Percentiles rank a stretch among this genome's conserved stretches.
Evolutionary conservation across 139 green algal species (phyloP).

Genomic region (Chlorella sorokiniana): DNA sequence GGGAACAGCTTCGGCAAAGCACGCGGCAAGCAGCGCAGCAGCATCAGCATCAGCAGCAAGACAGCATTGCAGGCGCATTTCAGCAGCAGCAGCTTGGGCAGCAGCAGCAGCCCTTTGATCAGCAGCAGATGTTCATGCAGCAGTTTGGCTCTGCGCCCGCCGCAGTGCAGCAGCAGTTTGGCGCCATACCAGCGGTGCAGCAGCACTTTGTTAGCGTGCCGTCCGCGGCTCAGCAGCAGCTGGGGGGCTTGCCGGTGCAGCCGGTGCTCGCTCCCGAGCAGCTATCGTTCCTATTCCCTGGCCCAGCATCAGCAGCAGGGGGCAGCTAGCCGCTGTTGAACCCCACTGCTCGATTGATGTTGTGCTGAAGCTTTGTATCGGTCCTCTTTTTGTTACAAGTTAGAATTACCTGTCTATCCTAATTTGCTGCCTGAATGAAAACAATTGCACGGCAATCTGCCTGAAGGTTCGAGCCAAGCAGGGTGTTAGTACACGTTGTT

Average conservation of each 20-base stretch:
- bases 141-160: not conserved
- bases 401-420: not conserved
- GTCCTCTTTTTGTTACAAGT: too few species aligned
- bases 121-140: not conserved
- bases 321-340: not conserved
- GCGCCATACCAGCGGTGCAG: too few species aligned
- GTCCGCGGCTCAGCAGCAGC: not conserved
- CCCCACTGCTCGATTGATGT: not conserved
- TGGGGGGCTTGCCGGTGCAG: not conserved
- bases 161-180: too few species aligned
- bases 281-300: not conserved
- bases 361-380: too few species aligned
- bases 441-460: not conserved
- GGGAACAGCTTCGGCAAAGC: not conserved
- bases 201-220: too few species aligned
- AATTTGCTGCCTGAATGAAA: not conserved
- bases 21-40: too few species aligned
- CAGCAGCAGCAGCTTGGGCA: conserved; percentile 11
- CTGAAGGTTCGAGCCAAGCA: not conserved
- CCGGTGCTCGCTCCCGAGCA: not conserved
- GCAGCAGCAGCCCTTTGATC: conserved; percentile 4
- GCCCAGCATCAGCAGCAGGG: not conserved
- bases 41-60: not conserved
- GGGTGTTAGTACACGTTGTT: not conserved
- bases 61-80: not conserved